Conservation (phyloP, 2,329 filamentous ascomycete genomes). For the Graphiopsis chlorocephala region DNA sequence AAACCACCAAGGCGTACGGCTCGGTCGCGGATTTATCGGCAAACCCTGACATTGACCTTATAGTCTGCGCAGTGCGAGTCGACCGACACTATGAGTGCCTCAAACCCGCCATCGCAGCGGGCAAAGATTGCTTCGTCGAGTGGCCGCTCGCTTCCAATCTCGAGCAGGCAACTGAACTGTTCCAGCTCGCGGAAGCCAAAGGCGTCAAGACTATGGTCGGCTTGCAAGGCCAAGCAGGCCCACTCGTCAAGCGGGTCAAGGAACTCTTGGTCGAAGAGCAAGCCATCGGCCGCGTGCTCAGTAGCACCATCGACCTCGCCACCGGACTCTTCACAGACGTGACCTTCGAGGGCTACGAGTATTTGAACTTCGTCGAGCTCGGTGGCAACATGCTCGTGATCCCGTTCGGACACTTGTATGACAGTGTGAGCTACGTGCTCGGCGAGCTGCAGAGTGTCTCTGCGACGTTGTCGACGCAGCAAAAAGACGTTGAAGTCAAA, state of each 20-base stretch:
- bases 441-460: conserved; percentile 28
- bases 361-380: conserved; percentile 49
- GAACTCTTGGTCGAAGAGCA: conserved; percentile 39
- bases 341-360: conserved; percentile 36
- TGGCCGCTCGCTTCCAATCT: conserved; percentile 48
- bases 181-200: conserved; percentile 40
- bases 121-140: conserved; percentile 52
- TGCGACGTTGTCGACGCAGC: conserved; percentile 47
- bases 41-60: conserved; percentile 48
- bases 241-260: conserved; percentile 42
- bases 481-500: conserved; percentile 40
- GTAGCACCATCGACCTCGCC: conserved; percentile 35
- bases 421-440: conserved; percentile 38
- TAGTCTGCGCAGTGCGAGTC: conserved; percentile 47
- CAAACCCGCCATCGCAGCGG: conserved; percentile 43
- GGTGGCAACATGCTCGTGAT: conserved; percentile 45
- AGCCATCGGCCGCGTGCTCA: conserved; percentile 41
- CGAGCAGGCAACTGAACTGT: conserved; percentile 44
- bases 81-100: conserved; percentile 43
- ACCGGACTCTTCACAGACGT: conserved; percentile 27
- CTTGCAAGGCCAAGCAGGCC: conserved; percentile 45
- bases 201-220: conserved; percentile 48
- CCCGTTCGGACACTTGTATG: conserved; percentile 42
- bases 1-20: conserved; percentile 44
- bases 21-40: conserved; percentile 43